Base-by-base conservation (phyloP, 306 rosid species). In the Dryas alaskensis region DNA sequence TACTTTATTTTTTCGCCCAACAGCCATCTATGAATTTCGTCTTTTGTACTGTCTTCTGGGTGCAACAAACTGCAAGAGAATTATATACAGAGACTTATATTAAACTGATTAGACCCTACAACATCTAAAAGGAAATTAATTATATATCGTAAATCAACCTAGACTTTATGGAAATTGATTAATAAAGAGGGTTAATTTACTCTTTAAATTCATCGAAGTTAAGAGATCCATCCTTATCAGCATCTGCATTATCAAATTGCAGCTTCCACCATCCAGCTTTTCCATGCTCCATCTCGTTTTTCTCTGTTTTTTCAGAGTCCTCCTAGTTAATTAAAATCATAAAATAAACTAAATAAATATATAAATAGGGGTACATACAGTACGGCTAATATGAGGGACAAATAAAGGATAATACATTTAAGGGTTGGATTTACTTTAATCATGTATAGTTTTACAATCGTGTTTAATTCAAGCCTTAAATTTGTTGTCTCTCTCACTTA, bases 241-340 rank as follows among this genome's bases (percentile, higher is more conserved):
- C 31, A 40, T 92, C 98, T 0, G 97, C 93, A 59, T 73, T 74
- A 4, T 75, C 69, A 82, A 92, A 89, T 76, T 62, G 87, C 75
- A 80, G 82, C 74, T 69, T 85, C 96, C 93, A 90, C 97, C 98
- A 92, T 65, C 93, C 97, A 77, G 96, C 90, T 79, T 83, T 93
- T 46, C 90, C 96, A 74, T 92, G 83, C 40, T 45, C 79, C 89
- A 65, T 82, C 31, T 69, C 85, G 19, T 80, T 84, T 44, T 65
- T 82, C 73, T 76, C 98, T 90, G 84, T 78, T 31, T 31, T 31
- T 81, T 74, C 76, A 84, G 6, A 48, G 8, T 42, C 13, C 37
- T 27, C 37, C 37, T 31, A 31, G 37, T 31, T 31, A 31, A 31
- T 31, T 31, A 1, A 31, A 31, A 2, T 31, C 37, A 31, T 31